Evolutionary conservation across 164 flowering plant genomes (phyloP).

Genomic region (Euptelea pleiosperma): DNA sequence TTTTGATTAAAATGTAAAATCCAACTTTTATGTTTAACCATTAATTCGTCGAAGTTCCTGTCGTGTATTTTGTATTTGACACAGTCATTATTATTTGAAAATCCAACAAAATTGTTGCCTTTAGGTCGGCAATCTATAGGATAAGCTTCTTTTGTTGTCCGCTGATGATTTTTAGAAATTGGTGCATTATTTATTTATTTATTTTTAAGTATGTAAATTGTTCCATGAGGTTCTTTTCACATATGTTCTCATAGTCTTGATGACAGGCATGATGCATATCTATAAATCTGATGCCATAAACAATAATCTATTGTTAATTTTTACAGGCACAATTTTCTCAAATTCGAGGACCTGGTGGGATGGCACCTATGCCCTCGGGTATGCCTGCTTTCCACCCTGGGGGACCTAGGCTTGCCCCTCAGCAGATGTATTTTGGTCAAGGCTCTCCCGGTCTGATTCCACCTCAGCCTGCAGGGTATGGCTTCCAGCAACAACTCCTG

Average conservation of each 20-base stretch:
- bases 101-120: too few relatives aligned
- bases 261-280: not conserved
- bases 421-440: slow-evolving; percentile 66
- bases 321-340: slow-evolving; percentile 67
- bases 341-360: slow-evolving; percentile 40
- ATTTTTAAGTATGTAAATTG: too few relatives aligned
- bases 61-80: too few relatives aligned
- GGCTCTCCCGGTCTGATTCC: slow-evolving; percentile 53
- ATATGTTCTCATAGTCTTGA: not conserved
- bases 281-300: not conserved
- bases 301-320: not conserved
- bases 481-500: slow-evolving; percentile 66
- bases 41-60: too few relatives aligned
- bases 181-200: too few relatives aligned
- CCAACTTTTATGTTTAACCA: too few relatives aligned
- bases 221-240: too few relatives aligned
- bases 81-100: too few relatives aligned
- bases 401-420: slow-evolving; percentile 59
- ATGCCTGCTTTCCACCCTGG: slow-evolving; percentile 54
- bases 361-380: slow-evolving; percentile 51
- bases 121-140: too few relatives aligned
- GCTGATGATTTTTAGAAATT: too few relatives aligned
- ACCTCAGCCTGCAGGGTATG: slow-evolving; percentile 61
- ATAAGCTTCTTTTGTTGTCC: too few relatives aligned
- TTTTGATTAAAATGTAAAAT: too few relatives aligned